Percentiles rank a stretch among this genome's conserved stretches.
These are phyloP conservation scores for Nicotiana tabacum DNA, from an alignment of 257 asterid species.

Conservation along the genomic window DNA sequence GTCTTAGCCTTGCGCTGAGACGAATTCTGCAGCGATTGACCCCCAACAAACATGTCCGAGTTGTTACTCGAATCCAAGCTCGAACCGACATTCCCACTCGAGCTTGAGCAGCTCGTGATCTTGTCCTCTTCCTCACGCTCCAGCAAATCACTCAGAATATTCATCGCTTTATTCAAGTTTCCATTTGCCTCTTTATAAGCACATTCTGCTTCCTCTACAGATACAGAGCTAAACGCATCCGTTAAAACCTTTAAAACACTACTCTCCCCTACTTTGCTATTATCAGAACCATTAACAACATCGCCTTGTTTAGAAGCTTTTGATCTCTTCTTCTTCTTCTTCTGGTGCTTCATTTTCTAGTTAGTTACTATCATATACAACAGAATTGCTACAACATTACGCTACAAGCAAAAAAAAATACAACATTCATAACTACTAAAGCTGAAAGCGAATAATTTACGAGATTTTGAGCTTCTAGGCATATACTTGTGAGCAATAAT, in stretches of 20 bases:
- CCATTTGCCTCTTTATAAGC: constrained; percentile 46
- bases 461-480: neutral
- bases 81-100: constrained; percentile 55
- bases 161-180: constrained; percentile 45
- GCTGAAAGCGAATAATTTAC: neutral
- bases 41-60: constrained; percentile 36
- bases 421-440: neutral
- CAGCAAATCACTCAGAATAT: constrained; percentile 24
- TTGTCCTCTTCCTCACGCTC: constrained; percentile 50
- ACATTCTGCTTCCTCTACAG: constrained; percentile 47
- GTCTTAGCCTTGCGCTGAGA: constrained; percentile 38
- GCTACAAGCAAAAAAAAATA: neutral
- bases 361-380: neutral
- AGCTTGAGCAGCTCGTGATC: constrained; percentile 61
- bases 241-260: constrained; percentile 27
- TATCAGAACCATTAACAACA: neutral
- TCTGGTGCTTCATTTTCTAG: constrained; percentile 33
- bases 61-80: constrained; percentile 47
- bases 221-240: constrained; percentile 44
- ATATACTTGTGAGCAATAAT: neutral
- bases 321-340: constrained; percentile 56
- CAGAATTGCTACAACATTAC: neutral
- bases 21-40: constrained; percentile 29
- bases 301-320: constrained; percentile 29
- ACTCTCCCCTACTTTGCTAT: constrained; percentile 16